Conservation (phyloP, 306 rosid genomes). For the Begonia masoniana region DNA sequence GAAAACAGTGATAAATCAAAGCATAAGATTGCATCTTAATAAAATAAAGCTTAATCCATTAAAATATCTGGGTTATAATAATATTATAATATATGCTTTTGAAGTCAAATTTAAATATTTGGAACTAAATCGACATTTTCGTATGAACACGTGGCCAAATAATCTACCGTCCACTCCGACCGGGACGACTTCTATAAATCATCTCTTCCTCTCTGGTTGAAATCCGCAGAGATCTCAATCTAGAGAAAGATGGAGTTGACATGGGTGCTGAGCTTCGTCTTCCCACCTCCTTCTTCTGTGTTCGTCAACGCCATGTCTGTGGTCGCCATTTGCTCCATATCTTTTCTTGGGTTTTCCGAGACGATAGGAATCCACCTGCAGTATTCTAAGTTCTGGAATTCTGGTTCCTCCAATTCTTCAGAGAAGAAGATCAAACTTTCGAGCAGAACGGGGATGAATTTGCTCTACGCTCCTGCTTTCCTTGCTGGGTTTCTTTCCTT, state of each 20-base stretch:
- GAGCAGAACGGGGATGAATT: constrained; percentile 42
- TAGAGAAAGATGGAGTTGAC: constrained; percentile 1
- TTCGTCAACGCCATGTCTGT: constrained; percentile 25
- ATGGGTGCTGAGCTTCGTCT: constrained; percentile 11
- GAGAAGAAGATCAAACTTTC: constrained; percentile 13
- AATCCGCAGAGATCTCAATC: too few relatives aligned
- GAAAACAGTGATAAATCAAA: too few relatives aligned
- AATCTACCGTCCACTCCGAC: too few relatives aligned
- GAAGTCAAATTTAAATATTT: too few relatives aligned
- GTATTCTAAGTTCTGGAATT: constrained; percentile 44
- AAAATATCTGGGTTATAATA: too few relatives aligned
- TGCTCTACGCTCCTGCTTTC: constrained; percentile 50
- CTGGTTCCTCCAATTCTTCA: not conserved
- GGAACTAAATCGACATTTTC: too few relatives aligned
- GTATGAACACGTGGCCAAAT: too few relatives aligned
- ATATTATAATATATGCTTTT: too few relatives aligned
- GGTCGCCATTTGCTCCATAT: constrained; percentile 10
- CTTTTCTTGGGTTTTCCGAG: constrained; percentile 21
- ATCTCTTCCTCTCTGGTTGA: too few relatives aligned
- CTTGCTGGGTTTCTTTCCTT: constrained; percentile 29
- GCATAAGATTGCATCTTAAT: too few relatives aligned
- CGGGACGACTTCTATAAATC: too few relatives aligned
- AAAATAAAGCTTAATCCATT: too few relatives aligned
- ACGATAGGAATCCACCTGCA: constrained; percentile 35
- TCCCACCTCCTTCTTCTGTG: constrained; percentile 34